Conservation (phyloP, 2,329 filamentous ascomycete species). For the Arthrinium puccinioides region DNA sequence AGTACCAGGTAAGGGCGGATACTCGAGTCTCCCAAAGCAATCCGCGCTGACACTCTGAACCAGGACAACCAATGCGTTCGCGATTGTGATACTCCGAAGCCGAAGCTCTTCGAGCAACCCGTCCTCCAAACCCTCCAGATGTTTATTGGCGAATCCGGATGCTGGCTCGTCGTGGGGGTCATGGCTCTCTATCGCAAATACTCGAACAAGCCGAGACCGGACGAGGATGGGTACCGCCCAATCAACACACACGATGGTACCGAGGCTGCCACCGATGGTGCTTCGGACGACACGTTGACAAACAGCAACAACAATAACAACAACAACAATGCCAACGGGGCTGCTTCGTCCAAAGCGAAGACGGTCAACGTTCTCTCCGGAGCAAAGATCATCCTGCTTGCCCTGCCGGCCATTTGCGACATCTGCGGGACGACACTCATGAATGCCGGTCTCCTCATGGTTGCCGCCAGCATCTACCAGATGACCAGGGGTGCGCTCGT, state of each 20-base stretch:
- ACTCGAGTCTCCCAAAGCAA: constrained; percentile 14
- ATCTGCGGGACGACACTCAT: constrained; percentile 94
- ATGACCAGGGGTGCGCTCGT: constrained; percentile 96
- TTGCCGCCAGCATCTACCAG: constrained; percentile 94
- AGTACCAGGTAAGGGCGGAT: constrained; percentile 87
- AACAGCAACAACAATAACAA: constrained; percentile 33
- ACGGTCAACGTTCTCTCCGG: constrained; percentile 57
- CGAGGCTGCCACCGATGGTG: constrained; percentile 32
- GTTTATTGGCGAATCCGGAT: constrained; percentile 95
- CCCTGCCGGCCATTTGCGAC: constrained; percentile 85
- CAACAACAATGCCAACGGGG: constrained; percentile 43
- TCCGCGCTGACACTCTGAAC: neutral
- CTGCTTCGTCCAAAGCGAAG: constrained; percentile 23
- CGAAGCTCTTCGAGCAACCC: constrained; percentile 80
- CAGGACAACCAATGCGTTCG: constrained; percentile 95
- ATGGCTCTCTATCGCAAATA: constrained; percentile 60
- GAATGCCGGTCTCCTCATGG: constrained; percentile 91
- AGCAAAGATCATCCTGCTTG: constrained; percentile 64
- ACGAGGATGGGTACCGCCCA: constrained; percentile 56
- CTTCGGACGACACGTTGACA: constrained; percentile 33
- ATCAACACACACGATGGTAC: constrained; percentile 44
- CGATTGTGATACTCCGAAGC: constrained; percentile 69
- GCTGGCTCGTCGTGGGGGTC: constrained; percentile 80
- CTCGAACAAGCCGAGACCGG: constrained; percentile 32
- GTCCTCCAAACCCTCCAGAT: constrained; percentile 96